Evolutionary conservation across 1,284 basidiomycete species (phyloP), one percentile per base, ranked within the genome.

Genomic region (Exobasidium rhododendri): DNA sequence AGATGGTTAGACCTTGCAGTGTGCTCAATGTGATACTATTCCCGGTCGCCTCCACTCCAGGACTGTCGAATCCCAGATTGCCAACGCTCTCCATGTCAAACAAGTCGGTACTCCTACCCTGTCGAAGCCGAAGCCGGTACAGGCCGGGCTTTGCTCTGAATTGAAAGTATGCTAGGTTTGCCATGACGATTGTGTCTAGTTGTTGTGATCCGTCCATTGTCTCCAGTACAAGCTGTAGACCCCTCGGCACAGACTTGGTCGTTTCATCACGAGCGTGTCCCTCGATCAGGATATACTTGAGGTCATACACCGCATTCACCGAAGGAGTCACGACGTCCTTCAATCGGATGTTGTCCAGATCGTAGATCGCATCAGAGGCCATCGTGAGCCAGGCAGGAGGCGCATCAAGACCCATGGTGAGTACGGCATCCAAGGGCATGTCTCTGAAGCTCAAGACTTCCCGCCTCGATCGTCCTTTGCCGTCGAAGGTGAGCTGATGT

Each of bases 151-250:
- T 20, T 1, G 91, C 89, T 75, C 92, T 92, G 83, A 98, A 93
- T 80, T 98, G 96, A 66, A 97, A 84, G 81, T 98, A 98, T 2
- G 94, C 96, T 7, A 97, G 82, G 77, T 97, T 98, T 4, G 91
- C 92, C 71, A 97, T 92, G 50, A 97, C 89, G 65, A 81, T 82
- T 35, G 81, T 82, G 35, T 79, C 76, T 40, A 76, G 61, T n/a
- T 57, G 61, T 29, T 60, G 52, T 17, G 44, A 44, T 5, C 57
- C 64, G 52, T 79, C 71, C 5, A 69, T 68, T 4, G 71, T 72
- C 50, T 71, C 65, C 6, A 79, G 59, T 14, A 75, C 54, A 11
- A 79, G 56, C 89, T 91, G 68, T 30, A 77, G 56, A 6, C 73
- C 73, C 5, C 68, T 85, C 72, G 96, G 89, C 1, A 3, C 92